Evolutionary conservation across 768 basidiomycete genomes (phyloP).

Genomic region (Serendipita sp.): DNA sequence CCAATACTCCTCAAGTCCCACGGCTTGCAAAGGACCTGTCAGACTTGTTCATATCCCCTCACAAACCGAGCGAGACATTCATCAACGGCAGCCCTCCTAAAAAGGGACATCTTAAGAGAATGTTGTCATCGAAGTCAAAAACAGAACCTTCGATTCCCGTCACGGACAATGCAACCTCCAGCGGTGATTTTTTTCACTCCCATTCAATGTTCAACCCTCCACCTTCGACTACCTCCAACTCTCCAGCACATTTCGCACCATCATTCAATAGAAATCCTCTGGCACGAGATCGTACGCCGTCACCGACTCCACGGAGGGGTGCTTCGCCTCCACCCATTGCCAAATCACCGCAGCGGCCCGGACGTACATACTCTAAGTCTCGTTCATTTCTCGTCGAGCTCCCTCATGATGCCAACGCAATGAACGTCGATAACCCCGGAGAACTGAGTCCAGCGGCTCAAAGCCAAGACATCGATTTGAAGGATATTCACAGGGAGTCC

Average conservation of each 20-base stretch:
- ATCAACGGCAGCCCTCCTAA: neutral
- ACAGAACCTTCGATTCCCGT: neutral
- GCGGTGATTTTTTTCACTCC: neutral
- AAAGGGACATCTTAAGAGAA: neutral
- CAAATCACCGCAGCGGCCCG: neutral
- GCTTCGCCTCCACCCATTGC: neutral
- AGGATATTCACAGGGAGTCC: constrained; percentile 37
- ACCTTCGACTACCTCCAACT: neutral
- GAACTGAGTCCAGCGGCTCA: neutral
- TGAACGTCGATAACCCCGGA: neutral
- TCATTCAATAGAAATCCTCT: constrained; percentile 3
- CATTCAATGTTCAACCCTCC: neutral
- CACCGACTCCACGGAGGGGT: neutral
- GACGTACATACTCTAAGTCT: constrained; percentile 5
- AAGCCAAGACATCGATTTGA: neutral
- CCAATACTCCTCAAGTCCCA: neutral
- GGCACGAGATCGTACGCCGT: constrained; percentile 1
- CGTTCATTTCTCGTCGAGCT: neutral
- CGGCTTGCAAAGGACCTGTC: neutral
- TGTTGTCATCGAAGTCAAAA: neutral
- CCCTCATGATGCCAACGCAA: neutral
- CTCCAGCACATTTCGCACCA: neutral
- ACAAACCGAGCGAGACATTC: neutral
- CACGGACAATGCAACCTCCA: neutral
- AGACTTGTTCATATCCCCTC: constrained; percentile 1